Evolutionary conservation across 371 early-diverging fungal species (phyloP), one percentile per base, ranked within the genome.

Genomic region (Mucor irregularis): DNA sequence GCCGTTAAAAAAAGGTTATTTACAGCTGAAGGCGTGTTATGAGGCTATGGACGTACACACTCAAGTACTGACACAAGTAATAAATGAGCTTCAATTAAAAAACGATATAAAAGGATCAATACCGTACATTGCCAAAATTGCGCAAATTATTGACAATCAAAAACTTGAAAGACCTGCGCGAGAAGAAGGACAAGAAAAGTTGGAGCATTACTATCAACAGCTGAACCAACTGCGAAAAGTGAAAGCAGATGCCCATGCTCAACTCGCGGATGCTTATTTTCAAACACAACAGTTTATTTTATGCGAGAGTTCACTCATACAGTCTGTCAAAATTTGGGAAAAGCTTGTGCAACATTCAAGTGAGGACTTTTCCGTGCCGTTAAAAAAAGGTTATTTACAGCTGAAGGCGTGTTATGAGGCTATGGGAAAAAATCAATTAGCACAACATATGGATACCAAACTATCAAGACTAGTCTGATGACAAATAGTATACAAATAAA

Each of bases 101-200:
- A 57, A 55, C 14, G 56, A 71, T 39, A 58, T 68, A 22, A 35
- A 48, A 28, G 71, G 66, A 6, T 52, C 68, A 7, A 72, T 76
- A 49, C 76, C 76, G 9, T 76, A 72, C 44, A 30, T 72, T 9
- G 70, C 76, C n/a, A 76, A 76, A 31, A 68, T 76, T 11, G 70
- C 61, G 4, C 76, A 76, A 29, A 69, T 72, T 21, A 51, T 76
- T 24, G 71, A 72, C n/a, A 69, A 69, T 33, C 75, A 74, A 39
- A 49, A 24, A 6, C 19, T 64, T 4, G 50, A 45, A 19, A 38
- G 45, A 35, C 24, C 55, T 7, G 9, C n/a, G 45, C 29, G 28
- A 25, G 7, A 21, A 29, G 9, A 19, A 25, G 17, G 34, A 50
- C 14, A 50, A 39, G 34, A n/a, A n/a, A n/a, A n/a, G n/a, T n/a